Conservation (phyloP, 148 eudicot genomes). For the Rhododendron williamsianum region DNA sequence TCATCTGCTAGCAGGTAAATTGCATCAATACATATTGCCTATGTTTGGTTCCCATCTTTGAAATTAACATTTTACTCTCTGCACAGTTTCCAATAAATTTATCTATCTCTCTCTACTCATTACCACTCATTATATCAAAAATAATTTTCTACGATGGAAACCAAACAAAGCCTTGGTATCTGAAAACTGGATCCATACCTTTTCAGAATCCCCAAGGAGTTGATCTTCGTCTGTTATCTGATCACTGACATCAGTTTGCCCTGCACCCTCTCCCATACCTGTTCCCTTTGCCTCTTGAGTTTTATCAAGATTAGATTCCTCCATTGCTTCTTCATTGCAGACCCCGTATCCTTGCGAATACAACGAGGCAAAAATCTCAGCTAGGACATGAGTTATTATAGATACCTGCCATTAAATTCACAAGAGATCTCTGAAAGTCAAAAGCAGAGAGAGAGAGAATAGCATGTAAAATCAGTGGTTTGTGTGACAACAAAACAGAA, state of each 20-base stretch:
- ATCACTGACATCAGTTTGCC: conserved; percentile 77
- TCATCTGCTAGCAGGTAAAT: not conserved
- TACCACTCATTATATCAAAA: no score
- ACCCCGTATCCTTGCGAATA: conserved; percentile 76
- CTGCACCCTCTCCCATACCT: conserved; percentile 94
- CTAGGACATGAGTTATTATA: conserved; percentile 53
- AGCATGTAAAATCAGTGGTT: not conserved
- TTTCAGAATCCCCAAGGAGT: conserved; percentile 64
- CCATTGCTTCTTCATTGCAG: conserved; percentile 50
- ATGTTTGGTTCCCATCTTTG: no score
- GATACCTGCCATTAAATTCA: conserved; percentile 45
- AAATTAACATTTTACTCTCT: no score
- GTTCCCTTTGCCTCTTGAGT: conserved; percentile 74
- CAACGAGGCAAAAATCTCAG: conserved; percentile 58
- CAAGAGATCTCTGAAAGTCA: not conserved
- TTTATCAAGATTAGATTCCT: conserved; percentile 29
- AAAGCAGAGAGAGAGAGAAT: not conserved
- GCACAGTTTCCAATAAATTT: no score
- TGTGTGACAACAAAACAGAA: not conserved
- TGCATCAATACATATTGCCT: no score
- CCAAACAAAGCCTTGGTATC: no score
- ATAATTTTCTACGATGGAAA: no score
- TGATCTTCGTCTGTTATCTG: conserved; percentile 86
- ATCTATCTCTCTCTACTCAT: no score
- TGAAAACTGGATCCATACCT: conserved; percentile 33